Base-by-base conservation (phyloP, 257 asterid genomes). In the Paraleonurus japonicus region DNA sequence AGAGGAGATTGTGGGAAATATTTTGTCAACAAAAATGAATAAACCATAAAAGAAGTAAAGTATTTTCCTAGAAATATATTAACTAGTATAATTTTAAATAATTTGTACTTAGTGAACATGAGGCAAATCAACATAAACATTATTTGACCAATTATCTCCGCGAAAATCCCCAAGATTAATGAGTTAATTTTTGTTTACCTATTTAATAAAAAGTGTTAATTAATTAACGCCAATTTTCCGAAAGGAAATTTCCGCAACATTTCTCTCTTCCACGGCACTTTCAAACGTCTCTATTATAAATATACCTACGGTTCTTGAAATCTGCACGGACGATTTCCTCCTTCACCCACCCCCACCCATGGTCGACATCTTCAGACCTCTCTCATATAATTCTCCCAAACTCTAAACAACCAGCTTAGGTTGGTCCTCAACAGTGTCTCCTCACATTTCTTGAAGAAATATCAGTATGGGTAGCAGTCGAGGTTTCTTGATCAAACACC, bases 401-500 rank as follows among this genome's bases (percentile, higher is more conserved):
- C 47, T 8, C 24, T 20, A 17, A 16, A 45, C 51, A 45, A 1
- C 51, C 47, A 27, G 0, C 17, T 26, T 43, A 1, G 12, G 61
- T 17, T 0, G 50, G 50, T 13, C n/a, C 48, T 32, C 37, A 15
- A 47, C 13, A 15, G 54, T 47, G 16, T 17, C 8, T 53, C 27
- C 60, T 22, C 60, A 22, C 27, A 53, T 50, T 17, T 50, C 5
- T 43, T 43, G 0, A 43, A 13, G 45, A 37, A 43, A 43, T 0
- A 43, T 43, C 50, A 43, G 50, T 5, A 85, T 86, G 96, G 84
- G 82, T 4, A 78, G 76, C 65, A 61, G 67, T 39, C 78, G 85
- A 67, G 95, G 95, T 37, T 85, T 90, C 67, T 73, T 75, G 66
- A 81, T 90, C 1, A 85, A 82, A 68, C 85, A 78, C 71, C 67